Evolutionary conservation across 2,329 filamentous ascomycete genomes (phyloP), one percentile per base, ranked within the genome.

Genomic region (Aspergillus sergii): DNA sequence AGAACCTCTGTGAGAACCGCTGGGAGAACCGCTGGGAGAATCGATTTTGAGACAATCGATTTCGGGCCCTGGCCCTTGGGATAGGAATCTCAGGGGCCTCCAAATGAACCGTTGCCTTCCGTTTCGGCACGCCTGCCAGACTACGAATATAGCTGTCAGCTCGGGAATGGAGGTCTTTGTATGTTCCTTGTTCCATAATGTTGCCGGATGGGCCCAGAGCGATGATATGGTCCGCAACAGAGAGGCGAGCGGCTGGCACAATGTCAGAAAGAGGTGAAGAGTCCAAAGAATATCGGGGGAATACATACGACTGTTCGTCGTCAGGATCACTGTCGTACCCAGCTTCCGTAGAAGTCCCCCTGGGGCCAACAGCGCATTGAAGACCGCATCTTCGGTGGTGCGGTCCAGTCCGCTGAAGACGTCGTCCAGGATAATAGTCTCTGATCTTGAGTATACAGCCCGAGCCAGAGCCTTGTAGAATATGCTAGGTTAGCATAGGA

Each of bases 171-270:
- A 50, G 23, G 1, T 50, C 46, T 50, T 50, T 30, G 46, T 28
- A 50, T 30, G 46, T 50, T 50, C 46, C 46, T 30, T 50, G 46
- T 50, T 50, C 46, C 23, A 50, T 26, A 6, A 50, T 50, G 23
- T 21, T 50, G 12, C 46, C 46, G 5, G 46, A 50, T 28, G 46
- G 12, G 6, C 23, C 26, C 12, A 87, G 76, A 0, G 79, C 81
- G 45, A 86, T 79, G 9, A 86, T 80, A 39, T 83, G 79, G 51
- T 84, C 78, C 2, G 82, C 80, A 0, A 73, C 76, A 6, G 68
- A 60, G 7, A 50, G 46, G 14, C 46, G 46, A 16, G 46, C 30
- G 46, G 46, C 46, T 50, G 16, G 8, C 3, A 19, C 26, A 30
- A 12, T 2, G 23, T 50, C 10, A 50, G 23, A 19, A 26, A 3